Evolutionary conservation across 1,284 basidiomycete species (phyloP).

Genomic region (Mycosarcoma mackinlayi): DNA sequence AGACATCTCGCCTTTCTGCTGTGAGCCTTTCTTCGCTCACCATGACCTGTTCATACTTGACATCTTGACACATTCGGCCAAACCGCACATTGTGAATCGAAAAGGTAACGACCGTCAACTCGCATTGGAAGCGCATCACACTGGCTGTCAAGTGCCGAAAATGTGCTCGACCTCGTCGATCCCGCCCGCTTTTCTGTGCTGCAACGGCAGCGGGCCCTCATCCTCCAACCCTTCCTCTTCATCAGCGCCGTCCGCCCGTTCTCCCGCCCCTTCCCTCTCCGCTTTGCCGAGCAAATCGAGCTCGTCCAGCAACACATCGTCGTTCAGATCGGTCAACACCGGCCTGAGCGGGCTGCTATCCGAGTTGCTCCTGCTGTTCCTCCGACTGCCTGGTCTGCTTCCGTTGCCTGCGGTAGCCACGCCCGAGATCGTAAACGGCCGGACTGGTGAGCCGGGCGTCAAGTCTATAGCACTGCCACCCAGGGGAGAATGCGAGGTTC

Average conservation of each 20-base stretch:
- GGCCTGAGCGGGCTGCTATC: constrained; percentile 53
- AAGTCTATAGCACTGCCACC: constrained; percentile 31
- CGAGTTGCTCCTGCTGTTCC: constrained; percentile 46
- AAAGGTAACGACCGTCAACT: too few species aligned
- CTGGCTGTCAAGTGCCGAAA: constrained; percentile 39
- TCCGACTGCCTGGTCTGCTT: constrained; percentile 27
- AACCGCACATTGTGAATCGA: too few species aligned
- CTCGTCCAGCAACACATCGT: constrained; percentile 48
- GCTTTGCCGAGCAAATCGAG: constrained; percentile 36
- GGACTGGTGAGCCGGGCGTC: constrained; percentile 29
- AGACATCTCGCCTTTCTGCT: too few species aligned
- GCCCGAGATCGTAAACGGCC: constrained; percentile 35
- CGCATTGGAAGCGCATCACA: too few species aligned
- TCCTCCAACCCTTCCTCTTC: constrained; percentile 40
- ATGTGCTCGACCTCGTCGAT: constrained; percentile 65
- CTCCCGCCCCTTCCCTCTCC: constrained; percentile 40
- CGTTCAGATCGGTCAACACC: constrained; percentile 59
- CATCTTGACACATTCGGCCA: too few species aligned
- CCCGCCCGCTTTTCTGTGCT: constrained; percentile 58
- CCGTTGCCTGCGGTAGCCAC: constrained; percentile 1
- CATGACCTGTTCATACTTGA: too few species aligned
- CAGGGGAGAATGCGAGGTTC: constrained; percentile 5
- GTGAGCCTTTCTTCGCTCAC: too few species aligned
- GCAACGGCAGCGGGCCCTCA: constrained; percentile 31
- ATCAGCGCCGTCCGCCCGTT: too few species aligned